These are phyloP conservation scores for Paramecium pentaurelia DNA, from an alignment of 73 alveolate genomes.

Conservation along the genomic window DNA sequence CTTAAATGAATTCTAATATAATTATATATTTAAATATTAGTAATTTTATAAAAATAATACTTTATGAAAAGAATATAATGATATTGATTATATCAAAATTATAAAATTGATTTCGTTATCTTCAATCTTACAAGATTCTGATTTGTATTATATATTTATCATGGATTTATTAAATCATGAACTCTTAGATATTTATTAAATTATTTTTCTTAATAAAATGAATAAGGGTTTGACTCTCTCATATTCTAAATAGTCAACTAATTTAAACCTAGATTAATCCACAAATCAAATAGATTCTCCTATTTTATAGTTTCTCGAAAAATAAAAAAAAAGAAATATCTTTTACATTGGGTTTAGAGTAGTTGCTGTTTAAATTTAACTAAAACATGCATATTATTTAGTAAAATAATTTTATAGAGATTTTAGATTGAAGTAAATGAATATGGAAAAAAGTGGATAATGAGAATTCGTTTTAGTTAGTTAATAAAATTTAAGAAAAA, in stretches of 20 bases:
- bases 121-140: neutral
- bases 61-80: neutral
- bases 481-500: neutral
- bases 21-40: neutral
- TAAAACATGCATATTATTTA: neutral
- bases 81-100: neutral
- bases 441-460: neutral
- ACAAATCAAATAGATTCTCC: neutral
- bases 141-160: neutral
- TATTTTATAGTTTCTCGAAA: neutral
- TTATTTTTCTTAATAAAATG: neutral
- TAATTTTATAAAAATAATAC: neutral
- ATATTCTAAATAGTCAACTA: neutral
- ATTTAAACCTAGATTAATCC: neutral
- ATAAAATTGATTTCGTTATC: too few species aligned
- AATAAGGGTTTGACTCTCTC: neutral
- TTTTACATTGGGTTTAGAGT: neutral
- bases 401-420: neutral
- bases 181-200: neutral
- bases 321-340: neutral
- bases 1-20: neutral
- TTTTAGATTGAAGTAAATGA: neutral
- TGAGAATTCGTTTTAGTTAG: neutral
- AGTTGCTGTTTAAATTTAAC: neutral
- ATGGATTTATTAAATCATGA: neutral